These are phyloP conservation scores for Sporobolomyces phaffii DNA, from an alignment of 768 basidiomycete genomes.

Conservation along the genomic window DNA sequence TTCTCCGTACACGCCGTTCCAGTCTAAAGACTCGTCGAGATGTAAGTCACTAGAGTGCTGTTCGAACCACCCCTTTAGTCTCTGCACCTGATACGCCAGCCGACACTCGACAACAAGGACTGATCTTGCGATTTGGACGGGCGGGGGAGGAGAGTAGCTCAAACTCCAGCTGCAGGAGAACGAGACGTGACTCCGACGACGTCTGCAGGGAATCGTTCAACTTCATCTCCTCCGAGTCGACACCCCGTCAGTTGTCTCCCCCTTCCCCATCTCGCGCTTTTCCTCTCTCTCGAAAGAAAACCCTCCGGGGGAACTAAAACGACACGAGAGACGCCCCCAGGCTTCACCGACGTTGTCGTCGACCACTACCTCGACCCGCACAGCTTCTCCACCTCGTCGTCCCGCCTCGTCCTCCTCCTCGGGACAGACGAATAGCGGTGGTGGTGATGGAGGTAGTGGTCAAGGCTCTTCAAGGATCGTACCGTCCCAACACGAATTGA, in stretches of 20 bases:
- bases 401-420: neutral
- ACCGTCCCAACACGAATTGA: neutral
- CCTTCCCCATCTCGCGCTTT: neutral
- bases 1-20: conserved; percentile 7
- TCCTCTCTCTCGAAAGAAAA: too few species aligned
- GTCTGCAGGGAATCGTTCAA: neutral
- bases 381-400: neutral
- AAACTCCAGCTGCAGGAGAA: neutral
- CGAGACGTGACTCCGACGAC: neutral
- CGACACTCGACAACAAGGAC: too few species aligned
- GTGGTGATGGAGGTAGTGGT: too few species aligned
- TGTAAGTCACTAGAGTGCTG: neutral
- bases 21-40: neutral
- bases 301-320: too few species aligned
- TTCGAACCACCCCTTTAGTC: too few species aligned
- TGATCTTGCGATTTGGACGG: too few species aligned
- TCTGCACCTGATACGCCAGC: too few species aligned
- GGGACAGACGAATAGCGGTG: too few species aligned
- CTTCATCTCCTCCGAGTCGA: neutral
- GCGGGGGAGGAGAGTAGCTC: neutral
- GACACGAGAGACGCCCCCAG: too few species aligned
- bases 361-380: neutral
- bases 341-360: neutral
- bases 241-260: neutral
- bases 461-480: neutral